Conservation (phyloP, 148 eudicot species). For the Linanthus parryae region DNA sequence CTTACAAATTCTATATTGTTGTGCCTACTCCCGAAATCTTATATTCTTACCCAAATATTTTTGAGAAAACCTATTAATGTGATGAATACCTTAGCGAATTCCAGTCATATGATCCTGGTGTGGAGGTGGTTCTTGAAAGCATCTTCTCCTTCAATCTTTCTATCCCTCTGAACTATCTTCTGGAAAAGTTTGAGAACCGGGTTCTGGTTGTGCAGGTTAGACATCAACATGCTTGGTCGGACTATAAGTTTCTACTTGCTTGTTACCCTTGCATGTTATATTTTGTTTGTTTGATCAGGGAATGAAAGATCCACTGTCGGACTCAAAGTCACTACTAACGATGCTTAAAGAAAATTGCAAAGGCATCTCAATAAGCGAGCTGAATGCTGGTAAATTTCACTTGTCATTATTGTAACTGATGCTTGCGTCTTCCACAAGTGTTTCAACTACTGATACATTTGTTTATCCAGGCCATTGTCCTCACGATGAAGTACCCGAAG, state of each 20-base stretch:
- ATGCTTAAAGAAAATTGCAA: slow-evolving; percentile 64
- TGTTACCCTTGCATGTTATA: slow-evolving; percentile 1
- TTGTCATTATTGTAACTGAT: neutral
- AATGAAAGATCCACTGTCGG: slow-evolving; percentile 78
- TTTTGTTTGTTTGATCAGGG: slow-evolving; percentile 48
- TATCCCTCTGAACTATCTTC: slow-evolving; percentile 77
- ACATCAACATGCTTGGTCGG: neutral
- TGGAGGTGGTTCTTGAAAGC: slow-evolving; percentile 64
- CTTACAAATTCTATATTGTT: slow-evolving; percentile 15
- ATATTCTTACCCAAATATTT: neutral
- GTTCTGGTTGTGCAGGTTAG: slow-evolving; percentile 78
- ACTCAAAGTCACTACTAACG: slow-evolving; percentile 53
- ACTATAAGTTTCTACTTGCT: neutral
- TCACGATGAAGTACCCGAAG: slow-evolving; percentile 83
- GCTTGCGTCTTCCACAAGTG: neutral
- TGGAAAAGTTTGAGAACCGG: slow-evolving; percentile 47
- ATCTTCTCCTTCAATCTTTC: slow-evolving; percentile 83
- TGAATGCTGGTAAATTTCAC: slow-evolving; percentile 64
- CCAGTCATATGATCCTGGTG: slow-evolving; percentile 87
- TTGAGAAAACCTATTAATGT: neutral
- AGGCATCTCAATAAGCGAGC: slow-evolving; percentile 49
- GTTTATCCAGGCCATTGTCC: slow-evolving; percentile 86
- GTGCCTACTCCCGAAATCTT: neutral
- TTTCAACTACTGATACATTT: neutral
- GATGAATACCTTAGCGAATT: slow-evolving; percentile 31